Base-by-base conservation (phyloP, 2,329 filamentous ascomycete species). In the Curvularia hawaiiensis region DNA sequence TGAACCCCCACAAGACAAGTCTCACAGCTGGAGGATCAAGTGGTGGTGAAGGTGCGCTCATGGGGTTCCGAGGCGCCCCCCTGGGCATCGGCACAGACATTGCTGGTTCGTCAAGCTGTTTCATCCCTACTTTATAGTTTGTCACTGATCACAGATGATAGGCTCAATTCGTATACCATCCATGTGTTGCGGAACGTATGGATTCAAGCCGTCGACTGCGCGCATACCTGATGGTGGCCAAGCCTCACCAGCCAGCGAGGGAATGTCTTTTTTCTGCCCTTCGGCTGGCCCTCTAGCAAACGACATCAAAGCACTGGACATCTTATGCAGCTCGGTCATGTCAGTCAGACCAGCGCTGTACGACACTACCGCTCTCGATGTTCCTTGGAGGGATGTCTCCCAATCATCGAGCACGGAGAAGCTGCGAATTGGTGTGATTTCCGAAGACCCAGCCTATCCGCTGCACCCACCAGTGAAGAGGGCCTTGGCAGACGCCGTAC, bases 41-140 rank as follows among this genome's bases (percentile, higher is more conserved):
- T 0, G 87, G 87, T 3, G 88, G 88, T 45, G 88, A 90, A 69
- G 81, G 82, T 4, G 86, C 87, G 0, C 78, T 90, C 2, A 78
- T 90, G 33, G 76, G 77, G 0, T 79, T 89, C 54, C 67, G 74
- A n/a, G 88, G 87, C 14, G 84, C 82, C 56, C 78, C 80, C 0
- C 62, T 88, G 1, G 88, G 87, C 11, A 78, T 88, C 0, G 86
- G 85, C 1, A 85, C 85, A 0, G 86, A 89, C 59, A 87, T 89
- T 48, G 79, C 54, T 26, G 52, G 52, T 45, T 16, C 26, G 52
- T 55, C 4, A 26, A 45, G 6, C 10, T 3, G 18, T 4, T 20
- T 14, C 3, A 12, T 22, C 30, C 41, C 7, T 9, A 22, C 12
- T n/a, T 7, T 18, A 22, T 45, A 14, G 11, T 18, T 26, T 24